A percentile compares a stretch with the other conserved stretches of the same genome.
Evolutionary conservation across 108 stramenopile genomes (phyloP).

Genomic region (Cyclotella baltica): DNA sequence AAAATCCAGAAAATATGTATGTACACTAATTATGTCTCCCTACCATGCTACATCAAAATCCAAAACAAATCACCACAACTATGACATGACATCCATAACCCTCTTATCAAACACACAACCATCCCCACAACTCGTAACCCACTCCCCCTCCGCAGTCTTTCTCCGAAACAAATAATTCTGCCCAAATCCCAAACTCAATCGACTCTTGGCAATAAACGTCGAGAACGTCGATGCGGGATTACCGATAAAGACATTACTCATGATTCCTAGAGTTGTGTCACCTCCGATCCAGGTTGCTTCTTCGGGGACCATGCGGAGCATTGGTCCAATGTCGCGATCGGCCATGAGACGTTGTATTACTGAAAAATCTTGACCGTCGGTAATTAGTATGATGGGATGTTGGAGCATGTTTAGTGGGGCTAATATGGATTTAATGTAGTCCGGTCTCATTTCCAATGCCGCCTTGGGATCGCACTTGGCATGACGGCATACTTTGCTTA

Average conservation of each 20-base stretch:
- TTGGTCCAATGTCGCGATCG: slow-evolving; percentile 38
- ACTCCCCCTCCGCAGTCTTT: slow-evolving; percentile 33
- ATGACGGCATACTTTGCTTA: background rate
- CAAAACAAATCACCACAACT: too few species aligned
- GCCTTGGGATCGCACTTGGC: slow-evolving; percentile 33
- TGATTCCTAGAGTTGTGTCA: slow-evolving; percentile 37
- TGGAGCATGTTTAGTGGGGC: slow-evolving; percentile 38
- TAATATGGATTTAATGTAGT: slow-evolving; percentile 50
- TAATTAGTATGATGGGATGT: slow-evolving; percentile 45
- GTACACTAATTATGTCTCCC: too few species aligned
- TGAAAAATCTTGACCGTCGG: slow-evolving; percentile 38
- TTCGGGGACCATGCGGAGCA: slow-evolving; percentile 17
- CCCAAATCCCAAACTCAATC: slow-evolving; percentile 36
- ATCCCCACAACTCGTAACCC: slow-evolving; percentile 34
- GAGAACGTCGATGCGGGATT: slow-evolving; percentile 48
- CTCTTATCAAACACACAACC: slow-evolving; percentile 19
- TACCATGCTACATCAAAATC: too few species aligned
- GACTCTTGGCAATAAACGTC: slow-evolving; percentile 40
- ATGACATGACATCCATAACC: background rate
- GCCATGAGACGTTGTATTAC: slow-evolving; percentile 28
- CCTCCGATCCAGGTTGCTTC: slow-evolving; percentile 44
- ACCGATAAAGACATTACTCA: slow-evolving; percentile 47
- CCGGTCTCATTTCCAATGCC: slow-evolving; percentile 45
- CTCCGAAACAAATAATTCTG: slow-evolving; percentile 45
- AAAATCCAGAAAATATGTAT: too few species aligned